Evolutionary conservation across 805 yeast genomes (phyloP).

Genomic region (Saccharomyces eubayanus): DNA sequence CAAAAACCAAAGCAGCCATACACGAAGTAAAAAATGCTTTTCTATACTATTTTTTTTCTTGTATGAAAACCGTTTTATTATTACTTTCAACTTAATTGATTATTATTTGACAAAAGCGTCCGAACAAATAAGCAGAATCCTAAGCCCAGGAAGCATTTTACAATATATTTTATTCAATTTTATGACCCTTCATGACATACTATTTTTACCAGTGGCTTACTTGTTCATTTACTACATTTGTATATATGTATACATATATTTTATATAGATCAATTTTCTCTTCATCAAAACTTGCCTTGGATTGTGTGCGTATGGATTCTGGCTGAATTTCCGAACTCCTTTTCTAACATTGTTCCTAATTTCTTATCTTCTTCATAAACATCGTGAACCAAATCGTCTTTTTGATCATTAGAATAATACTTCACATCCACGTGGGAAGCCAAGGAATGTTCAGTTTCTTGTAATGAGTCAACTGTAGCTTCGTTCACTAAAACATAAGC

Average conservation of each 20-base stretch:
- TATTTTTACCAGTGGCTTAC: neutral
- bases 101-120: neutral
- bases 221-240: neutral
- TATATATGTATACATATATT: constrained; percentile 1
- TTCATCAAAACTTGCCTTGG: constrained; percentile 2
- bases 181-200: neutral
- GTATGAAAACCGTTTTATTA: neutral
- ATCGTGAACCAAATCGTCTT: constrained; percentile 35
- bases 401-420: constrained; percentile 40
- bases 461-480: constrained; percentile 36
- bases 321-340: constrained; percentile 26
- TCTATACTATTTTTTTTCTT: neutral
- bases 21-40: neutral
- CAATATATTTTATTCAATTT: neutral
- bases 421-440: constrained; percentile 32
- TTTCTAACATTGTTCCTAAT: constrained; percentile 31
- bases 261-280: constrained; percentile 4
- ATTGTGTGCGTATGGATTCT: neutral
- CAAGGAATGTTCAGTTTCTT: constrained; percentile 27
- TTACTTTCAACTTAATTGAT: neutral
- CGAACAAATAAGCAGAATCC: neutral
- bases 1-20: constrained; percentile 19
- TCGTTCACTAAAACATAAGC: constrained; percentile 42
- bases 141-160: neutral
- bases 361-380: constrained; percentile 36